Percentiles rank a stretch among this genome's conserved stretches.
phyloP scores from a whole-genome alignment of 331 rosid genomes.

The Acacia pycnantha region DNA sequence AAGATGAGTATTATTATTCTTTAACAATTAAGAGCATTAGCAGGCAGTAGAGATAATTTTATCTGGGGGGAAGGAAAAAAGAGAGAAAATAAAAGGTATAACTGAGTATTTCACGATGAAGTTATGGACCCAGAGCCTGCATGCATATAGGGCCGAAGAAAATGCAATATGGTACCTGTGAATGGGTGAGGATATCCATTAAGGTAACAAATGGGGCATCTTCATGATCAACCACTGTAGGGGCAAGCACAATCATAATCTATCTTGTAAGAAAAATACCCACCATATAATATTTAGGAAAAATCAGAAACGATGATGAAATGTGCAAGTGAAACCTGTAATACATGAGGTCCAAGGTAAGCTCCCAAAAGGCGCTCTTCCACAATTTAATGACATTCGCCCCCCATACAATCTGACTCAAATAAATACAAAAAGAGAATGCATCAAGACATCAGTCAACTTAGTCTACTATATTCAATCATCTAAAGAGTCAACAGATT shows the following conservation, averaged over 20 bases:
- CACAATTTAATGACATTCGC: conserved; percentile 27
- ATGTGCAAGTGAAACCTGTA: conserved; percentile 51
- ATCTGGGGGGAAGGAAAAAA: background rate
- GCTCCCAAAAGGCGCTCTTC: conserved; percentile 42
- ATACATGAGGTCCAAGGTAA: conserved; percentile 36
- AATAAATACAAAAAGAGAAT: background rate
- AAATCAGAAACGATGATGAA: conserved; percentile 15
- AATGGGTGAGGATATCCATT: conserved; percentile 54
- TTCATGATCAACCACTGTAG: conserved; percentile 45
- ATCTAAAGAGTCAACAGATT: conserved; percentile 8
- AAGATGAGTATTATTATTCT: background rate
- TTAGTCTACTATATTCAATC: background rate
- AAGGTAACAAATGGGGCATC: conserved; percentile 38
- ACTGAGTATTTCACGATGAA: background rate
- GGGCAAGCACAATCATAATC: conserved; percentile 9
- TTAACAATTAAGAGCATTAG: background rate
- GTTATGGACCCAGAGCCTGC: background rate
- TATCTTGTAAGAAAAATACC: conserved; percentile 14
- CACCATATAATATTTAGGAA: background rate
- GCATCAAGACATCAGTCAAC: background rate
- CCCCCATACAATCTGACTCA: conserved; percentile 45
- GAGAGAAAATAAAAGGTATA: background rate
- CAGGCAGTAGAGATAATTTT: background rate
- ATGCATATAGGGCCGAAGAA: background rate
- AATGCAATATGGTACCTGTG: conserved; percentile 45